Evolutionary conservation across 306 rosid genomes (phyloP).

Genomic region (Citrullus amarus): DNA sequence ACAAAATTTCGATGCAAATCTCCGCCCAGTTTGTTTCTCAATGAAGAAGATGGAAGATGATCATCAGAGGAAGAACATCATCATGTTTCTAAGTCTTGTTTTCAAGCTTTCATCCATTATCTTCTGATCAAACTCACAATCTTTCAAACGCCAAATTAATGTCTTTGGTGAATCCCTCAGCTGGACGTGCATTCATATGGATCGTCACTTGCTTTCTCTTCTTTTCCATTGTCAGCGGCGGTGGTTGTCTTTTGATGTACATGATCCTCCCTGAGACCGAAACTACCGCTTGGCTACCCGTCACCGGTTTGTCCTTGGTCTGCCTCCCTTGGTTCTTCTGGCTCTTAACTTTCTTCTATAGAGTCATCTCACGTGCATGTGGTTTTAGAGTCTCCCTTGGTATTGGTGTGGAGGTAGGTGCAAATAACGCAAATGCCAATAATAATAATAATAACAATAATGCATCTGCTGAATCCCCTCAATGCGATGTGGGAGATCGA

Average conservation of each 20-base stretch:
- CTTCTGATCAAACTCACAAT: neutral
- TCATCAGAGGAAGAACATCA: constrained; percentile 17
- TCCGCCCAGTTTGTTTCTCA: neutral
- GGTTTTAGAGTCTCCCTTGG: constrained; percentile 25
- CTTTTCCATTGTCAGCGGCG: constrained; percentile 35
- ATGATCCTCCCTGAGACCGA: constrained; percentile 33
- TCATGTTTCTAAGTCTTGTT: constrained; percentile 3
- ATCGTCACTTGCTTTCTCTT: constrained; percentile 28
- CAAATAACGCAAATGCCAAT: neutral
- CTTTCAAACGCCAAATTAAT: constrained; percentile 12
- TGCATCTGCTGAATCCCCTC: neutral
- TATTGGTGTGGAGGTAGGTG: neutral
- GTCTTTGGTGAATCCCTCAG: constrained; percentile 34
- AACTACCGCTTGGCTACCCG: constrained; percentile 35
- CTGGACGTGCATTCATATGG: constrained; percentile 57
- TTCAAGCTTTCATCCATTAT: constrained; percentile 12
- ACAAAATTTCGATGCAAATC: neutral
- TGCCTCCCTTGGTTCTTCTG: constrained; percentile 86
- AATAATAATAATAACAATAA: neutral
- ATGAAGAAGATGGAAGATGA: constrained; percentile 31
- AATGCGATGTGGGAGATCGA: constrained; percentile 10
- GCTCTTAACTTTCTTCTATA: constrained; percentile 49
- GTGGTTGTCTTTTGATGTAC: constrained; percentile 46
- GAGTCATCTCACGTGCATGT: constrained; percentile 36
- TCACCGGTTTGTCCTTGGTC: constrained; percentile 42